Base-by-base conservation (phyloP, 352 stramenopile species). In the Phytopythium oedochilum region DNA sequence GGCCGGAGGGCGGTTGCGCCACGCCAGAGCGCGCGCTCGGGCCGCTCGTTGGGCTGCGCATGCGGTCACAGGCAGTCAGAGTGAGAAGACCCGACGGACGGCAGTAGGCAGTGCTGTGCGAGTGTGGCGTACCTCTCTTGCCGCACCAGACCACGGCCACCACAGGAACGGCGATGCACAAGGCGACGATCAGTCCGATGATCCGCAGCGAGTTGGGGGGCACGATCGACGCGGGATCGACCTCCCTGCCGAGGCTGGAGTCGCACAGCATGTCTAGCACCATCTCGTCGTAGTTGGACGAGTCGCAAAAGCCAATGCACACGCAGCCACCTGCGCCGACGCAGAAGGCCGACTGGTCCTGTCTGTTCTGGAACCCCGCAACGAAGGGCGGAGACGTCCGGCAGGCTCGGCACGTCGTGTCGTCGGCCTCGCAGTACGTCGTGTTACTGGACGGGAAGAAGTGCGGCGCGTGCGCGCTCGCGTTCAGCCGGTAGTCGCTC, bases 381-480 rank as follows among this genome's bases (percentile, higher is more conserved):
- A 43, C 36, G 42, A 53, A 61, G 22, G n/a, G 1, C 6, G 51
- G 25, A 18, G 45, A 57, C n/a, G 45, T 49, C 14, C 35, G 44
- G 20, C 68, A 80, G 7, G 65, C 36, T 2, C 44, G 31, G 39
- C 71, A 80, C 0, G 56, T 59, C 1, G 46, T 40, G 38, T 80
- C 71, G 10, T 10, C 64, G 10, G 53, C 28, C 11, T 68, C 61
- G 53, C 75, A 86, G 55, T 86, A 86, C 0, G 63, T 74, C 1
- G 68, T 74, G 64, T 86, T 83, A 28, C 55, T 67, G 0, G 70
- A 75, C 18, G 71, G 66, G 57, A 74, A 86, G 57, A 64, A 82
- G 64, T 64, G 62, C 48, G 48, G 55, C 2, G 31, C 31, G n/a
- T 29, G 57, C 1, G 38, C 49, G 26, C 32, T 61, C 14, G 57